Base-by-base conservation (phyloP, 2,329 filamentous ascomycete species). In the Coniella lustricola region DNA sequence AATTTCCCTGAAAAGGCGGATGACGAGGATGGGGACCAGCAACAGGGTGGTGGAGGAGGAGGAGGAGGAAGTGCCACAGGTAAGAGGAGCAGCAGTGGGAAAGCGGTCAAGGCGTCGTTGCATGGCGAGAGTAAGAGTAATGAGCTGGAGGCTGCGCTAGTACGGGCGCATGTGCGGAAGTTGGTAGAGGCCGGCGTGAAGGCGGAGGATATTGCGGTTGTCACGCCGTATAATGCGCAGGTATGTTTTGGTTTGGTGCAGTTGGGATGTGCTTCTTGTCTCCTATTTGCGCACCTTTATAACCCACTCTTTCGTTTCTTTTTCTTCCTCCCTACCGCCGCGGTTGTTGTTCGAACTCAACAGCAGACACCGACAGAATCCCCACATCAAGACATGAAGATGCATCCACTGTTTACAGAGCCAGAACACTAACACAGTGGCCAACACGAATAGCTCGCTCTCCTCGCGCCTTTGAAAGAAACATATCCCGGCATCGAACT, bases 211-310 rank as follows among this genome's bases (percentile, higher is more conserved):
- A 90, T 98, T 59, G 93, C 91, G 1, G 84, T 97, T 12, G 83
- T 98, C 46, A 96, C 93, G 41, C 93, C 93, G 34, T 98, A 98
- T 69, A 97, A 96, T 68, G 93, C 88, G 13, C 93, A 93, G 76
- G 83, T 86, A 61, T 55, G 70, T 59, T 25, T 16, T n/a, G 22
- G 3, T n/a, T 22, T n/a, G n/a, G 12, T 20, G 13, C 22, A 34
- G 12, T 18, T 21, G 3, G n/a, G 9, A n/a, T 22, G 12, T 25
- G 14, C 12, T 9, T 29, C 13, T 21, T 18, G 31, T 18, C 18
- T 40, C 13, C 50, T 35, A 46, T 25, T 55, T 32, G 18, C 18
- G 36, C 14, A 44, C 36, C n/a, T n/a, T n/a, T n/a, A n/a, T n/a
- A n/a, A n/a, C n/a, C n/a, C n/a, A n/a, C n/a, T n/a, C n/a, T n/a